These are phyloP conservation scores for Cetraspora pellucida DNA, from an alignment of 192 early-diverging fungal species.

Conservation along the genomic window DNA sequence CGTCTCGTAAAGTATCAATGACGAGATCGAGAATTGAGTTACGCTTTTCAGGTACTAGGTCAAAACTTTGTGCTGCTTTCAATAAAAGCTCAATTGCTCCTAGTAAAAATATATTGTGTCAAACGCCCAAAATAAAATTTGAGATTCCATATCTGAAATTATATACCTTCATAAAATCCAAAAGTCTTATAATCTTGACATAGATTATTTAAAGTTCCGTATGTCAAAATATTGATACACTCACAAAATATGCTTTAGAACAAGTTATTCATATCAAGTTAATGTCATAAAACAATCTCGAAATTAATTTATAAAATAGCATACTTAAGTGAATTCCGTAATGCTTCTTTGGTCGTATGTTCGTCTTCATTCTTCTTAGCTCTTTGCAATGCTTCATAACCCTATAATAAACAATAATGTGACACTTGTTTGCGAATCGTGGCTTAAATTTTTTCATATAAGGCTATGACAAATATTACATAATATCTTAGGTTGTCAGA, in stretches of 20 bases:
- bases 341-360: neutral
- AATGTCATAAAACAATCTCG: neutral
- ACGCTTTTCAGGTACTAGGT: conserved; percentile 9
- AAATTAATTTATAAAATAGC: neutral
- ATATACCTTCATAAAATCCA: conserved; percentile 15
- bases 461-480: too few relatives aligned
- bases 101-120: neutral
- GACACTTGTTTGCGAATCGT: too few relatives aligned
- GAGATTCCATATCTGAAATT: neutral
- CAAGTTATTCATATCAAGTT: neutral
- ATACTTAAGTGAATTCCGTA: conserved; percentile 20
- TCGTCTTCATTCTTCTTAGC: conserved; percentile 30
- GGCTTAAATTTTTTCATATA: too few relatives aligned
- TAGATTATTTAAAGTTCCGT: conserved; percentile 30
- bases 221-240: conserved; percentile 27
- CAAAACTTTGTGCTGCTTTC: conserved; percentile 5
- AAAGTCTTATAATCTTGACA: conserved; percentile 27
- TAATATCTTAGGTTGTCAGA: too few relatives aligned
- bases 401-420: neutral
- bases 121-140: neutral
- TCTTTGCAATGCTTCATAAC: conserved; percentile 29
- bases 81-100: conserved; percentile 28
- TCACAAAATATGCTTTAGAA: conserved; percentile 22
- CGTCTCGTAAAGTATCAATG: conserved; percentile 16
- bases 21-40: conserved; percentile 6